Conservation (phyloP, 257 asterid species). For the Jaltomata sinuosa region DNA sequence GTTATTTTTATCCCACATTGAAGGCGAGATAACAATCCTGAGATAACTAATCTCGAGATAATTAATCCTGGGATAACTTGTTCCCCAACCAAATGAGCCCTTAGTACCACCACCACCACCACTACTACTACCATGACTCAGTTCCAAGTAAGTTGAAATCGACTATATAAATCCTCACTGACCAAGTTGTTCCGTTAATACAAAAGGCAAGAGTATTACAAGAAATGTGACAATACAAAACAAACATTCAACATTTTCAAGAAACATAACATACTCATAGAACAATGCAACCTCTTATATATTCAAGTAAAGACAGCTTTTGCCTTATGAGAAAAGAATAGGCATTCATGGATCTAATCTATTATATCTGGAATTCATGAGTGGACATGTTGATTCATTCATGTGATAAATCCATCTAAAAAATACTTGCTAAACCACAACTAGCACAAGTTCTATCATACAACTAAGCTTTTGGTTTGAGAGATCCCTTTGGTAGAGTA, state of each 20-base stretch:
- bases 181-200: not conserved
- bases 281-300: not conserved
- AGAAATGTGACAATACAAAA: not conserved
- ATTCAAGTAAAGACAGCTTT: not conserved
- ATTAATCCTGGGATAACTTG: too few relatives aligned
- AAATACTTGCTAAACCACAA: not conserved
- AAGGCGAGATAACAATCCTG: too few relatives aligned
- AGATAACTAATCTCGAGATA: too few relatives aligned
- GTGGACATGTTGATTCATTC: not conserved
- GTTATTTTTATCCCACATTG: too few relatives aligned
- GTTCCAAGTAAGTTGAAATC: not conserved
- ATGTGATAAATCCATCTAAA: not conserved
- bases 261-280: not conserved
- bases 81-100: too few relatives aligned
- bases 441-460: not conserved
- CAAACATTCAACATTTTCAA: not conserved
- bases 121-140: not conserved
- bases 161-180: not conserved
- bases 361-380: not conserved
- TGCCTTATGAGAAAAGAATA: not conserved
- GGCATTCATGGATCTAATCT: not conserved
- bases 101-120: too few relatives aligned
- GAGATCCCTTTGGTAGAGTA: not conserved
- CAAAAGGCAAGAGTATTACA: not conserved
- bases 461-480: not conserved